Evolutionary conservation across 306 rosid species (phyloP).

Genomic region (Cucurbita maxima): DNA sequence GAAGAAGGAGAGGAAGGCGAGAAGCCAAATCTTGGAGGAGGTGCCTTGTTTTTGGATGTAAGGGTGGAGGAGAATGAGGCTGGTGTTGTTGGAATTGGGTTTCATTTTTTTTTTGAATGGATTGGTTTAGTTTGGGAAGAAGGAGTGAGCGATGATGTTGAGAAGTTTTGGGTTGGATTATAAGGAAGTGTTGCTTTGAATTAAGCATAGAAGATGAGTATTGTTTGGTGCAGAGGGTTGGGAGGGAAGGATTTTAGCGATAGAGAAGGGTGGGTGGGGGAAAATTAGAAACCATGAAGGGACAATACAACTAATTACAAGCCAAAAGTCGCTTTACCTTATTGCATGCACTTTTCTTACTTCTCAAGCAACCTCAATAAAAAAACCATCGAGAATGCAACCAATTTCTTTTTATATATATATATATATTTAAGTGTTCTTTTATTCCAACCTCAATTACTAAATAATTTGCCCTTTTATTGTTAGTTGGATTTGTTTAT

Average conservation of each 20-base stretch:
- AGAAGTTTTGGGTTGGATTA: not conserved
- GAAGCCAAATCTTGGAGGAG: constrained; percentile 73
- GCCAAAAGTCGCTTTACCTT: not conserved
- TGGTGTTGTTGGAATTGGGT: constrained; percentile 53
- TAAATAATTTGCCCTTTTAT: no score
- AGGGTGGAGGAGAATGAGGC: constrained; percentile 92
- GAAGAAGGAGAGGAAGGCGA: constrained; percentile 66
- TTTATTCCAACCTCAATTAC: no score
- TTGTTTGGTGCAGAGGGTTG: not conserved
- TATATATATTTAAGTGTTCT: no score
- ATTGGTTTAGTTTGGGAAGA: not conserved
- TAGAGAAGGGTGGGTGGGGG: not conserved
- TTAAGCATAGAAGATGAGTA: no score
- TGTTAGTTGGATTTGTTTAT: no score
- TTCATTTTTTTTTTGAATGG: constrained; percentile 21
- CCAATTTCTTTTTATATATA: not conserved
- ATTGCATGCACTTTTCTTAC: not conserved
- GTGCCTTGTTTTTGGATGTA: constrained; percentile 89
- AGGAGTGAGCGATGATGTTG: no score
- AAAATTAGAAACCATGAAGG: not conserved
- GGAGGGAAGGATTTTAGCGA: not conserved
- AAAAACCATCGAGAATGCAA: not conserved
- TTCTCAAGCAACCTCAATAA: not conserved
- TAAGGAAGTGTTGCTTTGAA: not conserved
- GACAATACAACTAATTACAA: not conserved